phyloP scores from a whole-genome alignment of 1,284 basidiomycete genomes.

The Clitocybe nebularis region DNA sequence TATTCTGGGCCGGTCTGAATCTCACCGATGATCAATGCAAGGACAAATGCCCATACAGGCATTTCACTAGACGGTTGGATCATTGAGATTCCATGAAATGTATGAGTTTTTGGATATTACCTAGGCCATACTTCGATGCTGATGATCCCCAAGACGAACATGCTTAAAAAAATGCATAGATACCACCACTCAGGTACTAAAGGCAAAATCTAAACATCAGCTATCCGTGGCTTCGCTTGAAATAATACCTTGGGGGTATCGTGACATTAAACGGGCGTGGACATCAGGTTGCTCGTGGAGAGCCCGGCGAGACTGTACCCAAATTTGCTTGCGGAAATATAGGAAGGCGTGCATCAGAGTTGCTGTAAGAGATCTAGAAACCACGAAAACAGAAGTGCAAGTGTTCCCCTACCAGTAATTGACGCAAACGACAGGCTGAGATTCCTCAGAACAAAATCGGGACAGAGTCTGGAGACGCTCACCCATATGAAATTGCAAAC shows the following conservation, averaged over 20 bases:
- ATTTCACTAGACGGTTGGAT: constrained; percentile 22
- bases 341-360: constrained; percentile 75
- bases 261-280: constrained; percentile 77
- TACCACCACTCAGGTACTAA: constrained; percentile 77
- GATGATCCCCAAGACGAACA: constrained; percentile 50
- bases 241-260: constrained; percentile 52
- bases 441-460: background rate
- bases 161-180: constrained; percentile 45
- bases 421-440: constrained; percentile 61
- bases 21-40: constrained; percentile 41
- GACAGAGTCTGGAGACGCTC: background rate
- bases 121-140: constrained; percentile 44
- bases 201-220: background rate
- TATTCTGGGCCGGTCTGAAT: background rate
- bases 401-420: constrained; percentile 40
- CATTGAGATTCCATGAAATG: constrained; percentile 15
- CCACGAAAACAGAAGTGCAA: background rate
- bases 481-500: constrained; percentile 32
- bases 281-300: constrained; percentile 81
- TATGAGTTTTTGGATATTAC: constrained; percentile 28
- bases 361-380: constrained; percentile 16
- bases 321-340: constrained; percentile 80
- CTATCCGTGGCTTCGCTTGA: background rate
- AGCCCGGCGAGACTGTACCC: constrained; percentile 57
- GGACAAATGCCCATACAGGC: constrained; percentile 30